phyloP scores from a whole-genome alignment of 208 protist species.

The Acanthamoeba divionensis region DNA sequence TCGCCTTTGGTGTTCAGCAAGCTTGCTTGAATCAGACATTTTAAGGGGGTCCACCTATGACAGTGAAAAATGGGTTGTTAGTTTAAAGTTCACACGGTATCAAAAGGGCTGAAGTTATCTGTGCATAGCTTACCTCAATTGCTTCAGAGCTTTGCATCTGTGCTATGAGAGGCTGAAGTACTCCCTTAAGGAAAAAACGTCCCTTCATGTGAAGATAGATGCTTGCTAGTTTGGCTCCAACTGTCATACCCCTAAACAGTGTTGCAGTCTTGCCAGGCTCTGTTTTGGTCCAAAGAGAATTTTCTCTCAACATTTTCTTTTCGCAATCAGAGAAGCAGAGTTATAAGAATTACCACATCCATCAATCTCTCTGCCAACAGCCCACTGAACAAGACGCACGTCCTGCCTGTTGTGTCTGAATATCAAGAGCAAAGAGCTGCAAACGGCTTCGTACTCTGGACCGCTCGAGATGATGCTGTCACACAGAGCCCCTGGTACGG shows the following conservation, averaged over 20 bases:
- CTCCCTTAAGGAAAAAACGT: slow-evolving; percentile 30
- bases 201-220: slow-evolving; percentile 23
- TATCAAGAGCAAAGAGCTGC: slow-evolving; percentile 3
- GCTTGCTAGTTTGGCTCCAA: not conserved
- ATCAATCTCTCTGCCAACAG: not conserved
- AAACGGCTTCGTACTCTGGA: slow-evolving; percentile 20
- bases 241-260: not conserved
- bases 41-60: slow-evolving; percentile 13
- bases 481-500: not conserved
- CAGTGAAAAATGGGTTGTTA: not conserved
- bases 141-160: not conserved
- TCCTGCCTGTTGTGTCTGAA: not conserved
- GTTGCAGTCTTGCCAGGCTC: not conserved
- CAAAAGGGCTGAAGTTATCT: too few species aligned
- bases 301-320: not conserved
- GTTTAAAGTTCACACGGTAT: too few species aligned
- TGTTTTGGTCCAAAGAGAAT: not conserved
- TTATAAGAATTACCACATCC: not conserved
- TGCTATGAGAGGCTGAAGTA: slow-evolving; percentile 9
- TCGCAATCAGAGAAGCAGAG: not conserved
- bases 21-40: not conserved
- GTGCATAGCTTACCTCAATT: not conserved
- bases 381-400: slow-evolving; percentile 2
- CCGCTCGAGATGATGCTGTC: not conserved
- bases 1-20: not conserved